A percentile compares a stretch with the other conserved stretches of the same genome.
These are phyloP conservation scores for Elaeis oleifera DNA, from an alignment of 202 grass and related monocot species.

Conservation along the genomic window DNA sequence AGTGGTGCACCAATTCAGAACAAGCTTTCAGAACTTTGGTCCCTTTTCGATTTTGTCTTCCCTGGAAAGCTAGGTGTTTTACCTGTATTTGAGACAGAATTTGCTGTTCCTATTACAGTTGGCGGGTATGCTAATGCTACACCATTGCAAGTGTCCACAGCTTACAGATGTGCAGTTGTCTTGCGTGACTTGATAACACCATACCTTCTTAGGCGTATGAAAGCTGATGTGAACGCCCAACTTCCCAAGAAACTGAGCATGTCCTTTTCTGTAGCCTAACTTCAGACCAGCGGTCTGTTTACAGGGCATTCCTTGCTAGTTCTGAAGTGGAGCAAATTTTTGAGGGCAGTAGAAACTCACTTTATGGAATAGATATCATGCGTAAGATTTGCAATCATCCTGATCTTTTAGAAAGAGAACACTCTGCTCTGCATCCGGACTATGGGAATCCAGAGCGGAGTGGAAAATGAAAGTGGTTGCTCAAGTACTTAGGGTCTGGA, in stretches of 20 bases:
- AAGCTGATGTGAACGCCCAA: slow-evolving; percentile 87
- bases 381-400: slow-evolving; percentile 95
- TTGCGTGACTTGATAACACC: slow-evolving; percentile 85
- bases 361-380: slow-evolving; percentile 89
- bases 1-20: slow-evolving; percentile 94
- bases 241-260: slow-evolving; percentile 94
- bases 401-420: slow-evolving; percentile 91
- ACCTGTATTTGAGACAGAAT: slow-evolving; percentile 84
- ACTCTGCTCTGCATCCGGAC: slow-evolving; percentile 62
- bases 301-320: slow-evolving; percentile 84
- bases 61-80: slow-evolving; percentile 95
- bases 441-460: slow-evolving; percentile 82
- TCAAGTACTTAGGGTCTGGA: slow-evolving; percentile 83
- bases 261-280: slow-evolving; percentile 92
- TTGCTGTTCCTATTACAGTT: slow-evolving; percentile 88
- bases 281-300: slow-evolving; percentile 52
- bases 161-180: slow-evolving; percentile 85
- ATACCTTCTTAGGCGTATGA: slow-evolving; percentile 93
- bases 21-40: slow-evolving; percentile 91
- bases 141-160: slow-evolving; percentile 93
- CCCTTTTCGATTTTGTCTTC: slow-evolving; percentile 97
- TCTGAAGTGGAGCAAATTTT: slow-evolving; percentile 98
- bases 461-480: slow-evolving; percentile 88
- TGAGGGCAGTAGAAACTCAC: slow-evolving; percentile 76
- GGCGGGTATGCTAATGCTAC: slow-evolving; percentile 90